A percentile compares a stretch with the other conserved stretches of the same genome.
These are phyloP conservation scores for Leishmania mexicana DNA, from an alignment of 208 protist genomes.

Conservation along the genomic window DNA sequence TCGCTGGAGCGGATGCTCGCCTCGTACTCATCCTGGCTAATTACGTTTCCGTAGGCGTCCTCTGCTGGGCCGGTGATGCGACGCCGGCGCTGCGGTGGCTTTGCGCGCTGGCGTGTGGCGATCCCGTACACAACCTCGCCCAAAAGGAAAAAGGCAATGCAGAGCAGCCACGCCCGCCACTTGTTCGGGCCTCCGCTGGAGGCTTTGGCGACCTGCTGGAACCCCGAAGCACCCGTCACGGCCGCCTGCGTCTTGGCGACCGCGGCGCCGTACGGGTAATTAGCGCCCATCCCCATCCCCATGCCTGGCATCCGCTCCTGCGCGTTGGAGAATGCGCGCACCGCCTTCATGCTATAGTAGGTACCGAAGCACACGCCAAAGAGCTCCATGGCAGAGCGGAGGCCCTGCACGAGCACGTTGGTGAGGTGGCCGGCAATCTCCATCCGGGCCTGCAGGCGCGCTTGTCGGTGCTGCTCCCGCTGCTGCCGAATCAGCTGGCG, in stretches of 20 bases:
- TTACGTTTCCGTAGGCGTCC: slow-evolving; percentile 41
- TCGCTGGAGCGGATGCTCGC: slow-evolving; percentile 38
- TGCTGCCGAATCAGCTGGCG: slow-evolving; percentile 70
- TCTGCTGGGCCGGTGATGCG: slow-evolving; percentile 22
- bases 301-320: slow-evolving; percentile 37
- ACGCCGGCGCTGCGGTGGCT: slow-evolving; percentile 21
- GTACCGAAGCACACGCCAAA: slow-evolving; percentile 86
- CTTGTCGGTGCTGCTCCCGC: slow-evolving; percentile 65
- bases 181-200: slow-evolving; percentile 13
- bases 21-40: slow-evolving; percentile 51
- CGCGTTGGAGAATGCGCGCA: slow-evolving; percentile 61
- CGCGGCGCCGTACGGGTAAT: neutral
- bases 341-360: slow-evolving; percentile 87
- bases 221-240: slow-evolving; percentile 1
- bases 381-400: slow-evolving; percentile 79
- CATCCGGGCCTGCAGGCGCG: slow-evolving; percentile 74
- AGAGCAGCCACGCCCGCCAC: slow-evolving; percentile 66
- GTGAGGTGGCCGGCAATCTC: slow-evolving; percentile 75
- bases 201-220: slow-evolving; percentile 13
- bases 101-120: slow-evolving; percentile 29
- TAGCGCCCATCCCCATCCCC: slow-evolving; percentile 12
- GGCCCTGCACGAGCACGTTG: slow-evolving; percentile 78
- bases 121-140: slow-evolving; percentile 63
- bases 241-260: slow-evolving; percentile 14
- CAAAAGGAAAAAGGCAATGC: slow-evolving; percentile 55